Conservation (phyloP, 306 rosid species). For the Castanospermum australe region DNA sequence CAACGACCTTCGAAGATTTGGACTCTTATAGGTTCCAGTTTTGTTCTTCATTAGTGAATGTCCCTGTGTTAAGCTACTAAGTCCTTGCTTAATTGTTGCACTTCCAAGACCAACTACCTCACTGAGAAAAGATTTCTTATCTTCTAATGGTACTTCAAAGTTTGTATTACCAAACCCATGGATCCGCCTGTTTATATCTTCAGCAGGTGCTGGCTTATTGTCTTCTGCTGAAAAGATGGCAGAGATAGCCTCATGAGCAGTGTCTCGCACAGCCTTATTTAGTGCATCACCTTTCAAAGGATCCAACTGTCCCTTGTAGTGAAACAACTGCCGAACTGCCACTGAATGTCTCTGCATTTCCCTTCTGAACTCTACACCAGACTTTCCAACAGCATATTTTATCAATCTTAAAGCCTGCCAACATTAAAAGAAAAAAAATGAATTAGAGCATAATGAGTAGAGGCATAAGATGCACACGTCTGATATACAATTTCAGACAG, state of each 20-base stretch:
- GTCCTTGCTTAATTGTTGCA: slow-evolving; percentile 92
- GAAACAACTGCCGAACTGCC: slow-evolving; percentile 83
- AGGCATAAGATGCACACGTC: not conserved
- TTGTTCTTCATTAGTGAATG: slow-evolving; percentile 77
- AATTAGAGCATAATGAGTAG: not conserved
- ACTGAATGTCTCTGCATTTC: slow-evolving; percentile 98
- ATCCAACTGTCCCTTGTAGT: slow-evolving; percentile 87
- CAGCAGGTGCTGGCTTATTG: slow-evolving; percentile 73
- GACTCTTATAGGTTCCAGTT: slow-evolving; percentile 79
- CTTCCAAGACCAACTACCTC: slow-evolving; percentile 99
- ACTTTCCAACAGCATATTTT: slow-evolving; percentile 82
- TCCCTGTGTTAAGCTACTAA: slow-evolving; percentile 76
- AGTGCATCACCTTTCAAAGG: slow-evolving; percentile 95
- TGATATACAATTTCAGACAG: not conserved
- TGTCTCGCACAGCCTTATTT: slow-evolving; percentile 91
- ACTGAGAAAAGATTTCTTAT: slow-evolving; percentile 82
- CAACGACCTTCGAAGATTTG: slow-evolving; percentile 88
- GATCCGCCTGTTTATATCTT: slow-evolving; percentile 79
- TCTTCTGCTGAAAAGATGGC: slow-evolving; percentile 82
- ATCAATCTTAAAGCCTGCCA: slow-evolving; percentile 90
- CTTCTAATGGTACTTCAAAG: slow-evolving; percentile 61
- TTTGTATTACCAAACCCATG: slow-evolving; percentile 96
- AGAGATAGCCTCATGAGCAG: slow-evolving; percentile 83
- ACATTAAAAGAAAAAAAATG: not conserved
- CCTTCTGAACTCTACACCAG: slow-evolving; percentile 96